Evolutionary conservation across 106 monocot species (phyloP).

Genomic region (Dioscorea alata): DNA sequence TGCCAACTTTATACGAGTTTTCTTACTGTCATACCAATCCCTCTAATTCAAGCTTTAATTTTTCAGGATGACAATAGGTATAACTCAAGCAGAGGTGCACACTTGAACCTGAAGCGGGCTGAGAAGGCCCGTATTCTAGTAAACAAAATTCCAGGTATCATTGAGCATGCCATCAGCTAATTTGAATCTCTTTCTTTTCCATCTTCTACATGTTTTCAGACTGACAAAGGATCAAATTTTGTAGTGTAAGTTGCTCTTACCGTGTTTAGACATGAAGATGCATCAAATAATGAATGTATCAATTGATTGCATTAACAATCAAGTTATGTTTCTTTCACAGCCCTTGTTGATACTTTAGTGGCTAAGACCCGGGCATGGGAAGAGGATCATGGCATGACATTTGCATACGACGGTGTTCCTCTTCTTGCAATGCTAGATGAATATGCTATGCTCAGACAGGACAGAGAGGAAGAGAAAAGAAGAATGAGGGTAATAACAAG

Average conservation of each 20-base stretch:
- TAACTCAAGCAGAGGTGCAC: conserved; percentile 60
- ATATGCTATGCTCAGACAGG: conserved; percentile 85
- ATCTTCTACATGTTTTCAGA: too few relatives aligned
- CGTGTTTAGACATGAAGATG: too few relatives aligned
- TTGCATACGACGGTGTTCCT: conserved; percentile 92
- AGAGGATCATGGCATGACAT: conserved; percentile 61
- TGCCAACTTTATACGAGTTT: too few relatives aligned
- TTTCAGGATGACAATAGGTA: conserved; percentile 66
- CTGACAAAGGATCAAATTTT: too few relatives aligned
- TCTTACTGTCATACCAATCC: background rate
- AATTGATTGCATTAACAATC: background rate
- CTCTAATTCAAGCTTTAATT: background rate
- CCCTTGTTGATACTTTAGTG: conserved; percentile 89
- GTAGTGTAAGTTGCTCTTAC: too few relatives aligned
- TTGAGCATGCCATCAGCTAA: too few relatives aligned
- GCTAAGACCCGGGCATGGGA: conserved; percentile 84
- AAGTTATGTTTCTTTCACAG: conserved; percentile 24
- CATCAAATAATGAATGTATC: too few relatives aligned
- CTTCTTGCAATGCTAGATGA: conserved; percentile 98
- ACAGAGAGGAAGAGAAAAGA: conserved; percentile 90
- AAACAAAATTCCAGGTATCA: conserved; percentile 58
- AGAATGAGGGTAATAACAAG: conserved; percentile 56
- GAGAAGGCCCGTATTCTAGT: conserved; percentile 66
- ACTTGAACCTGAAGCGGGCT: conserved; percentile 59
- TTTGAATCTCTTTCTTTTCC: too few relatives aligned